Base-by-base conservation (phyloP, 352 stramenopile species). In the Phytophthora nicotianae region DNA sequence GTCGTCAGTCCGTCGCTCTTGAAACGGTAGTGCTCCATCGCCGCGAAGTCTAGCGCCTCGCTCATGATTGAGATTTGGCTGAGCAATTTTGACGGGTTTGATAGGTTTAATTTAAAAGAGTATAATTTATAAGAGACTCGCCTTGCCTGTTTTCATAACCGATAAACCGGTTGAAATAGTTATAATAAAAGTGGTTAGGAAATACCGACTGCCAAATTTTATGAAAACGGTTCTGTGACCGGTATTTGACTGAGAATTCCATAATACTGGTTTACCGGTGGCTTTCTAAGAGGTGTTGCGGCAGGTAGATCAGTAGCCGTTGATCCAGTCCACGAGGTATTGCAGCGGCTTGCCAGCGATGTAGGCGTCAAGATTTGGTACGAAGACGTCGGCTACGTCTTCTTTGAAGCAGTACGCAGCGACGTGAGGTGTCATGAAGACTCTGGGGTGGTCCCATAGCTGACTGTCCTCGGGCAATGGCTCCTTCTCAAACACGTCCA, bases 361-460 rank as follows among this genome's bases (percentile, higher is more conserved):
- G 21, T 60, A 72, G n/a, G 48, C 48, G 21, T 82, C 70, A 21
- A 82, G 63, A 40, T 86, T 86, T 5, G 70, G 59, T 32, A 82
- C 40, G 47, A 96, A 92, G 10, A 93, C 66, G 21, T 82, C 75
- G 35, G 86, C 86, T 19, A 95, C 70, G 64, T 94, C 84, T 40
- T 79, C 71, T 16, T 74, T 66, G 42, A 86, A 83, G 61, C 85
- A 95, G 19, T 86, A 75, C 33, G 82, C 88, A 19, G 80, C 80
- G 0, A 95, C 79, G 64, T 96, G 86, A 5, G 86, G 86, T 20
- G 88, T 94, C 56, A 96, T 63, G 23, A 73, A 74, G 0, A 95
- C 82, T 16, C 76, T 62, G 0, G 72, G 56, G 54, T 84, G 74
- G 8, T 62, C 49, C 88, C 86, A 96, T 24, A 96, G 65, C 20